Conservation (phyloP, 306 rosid species). For the Quillaja saponaria region DNA sequence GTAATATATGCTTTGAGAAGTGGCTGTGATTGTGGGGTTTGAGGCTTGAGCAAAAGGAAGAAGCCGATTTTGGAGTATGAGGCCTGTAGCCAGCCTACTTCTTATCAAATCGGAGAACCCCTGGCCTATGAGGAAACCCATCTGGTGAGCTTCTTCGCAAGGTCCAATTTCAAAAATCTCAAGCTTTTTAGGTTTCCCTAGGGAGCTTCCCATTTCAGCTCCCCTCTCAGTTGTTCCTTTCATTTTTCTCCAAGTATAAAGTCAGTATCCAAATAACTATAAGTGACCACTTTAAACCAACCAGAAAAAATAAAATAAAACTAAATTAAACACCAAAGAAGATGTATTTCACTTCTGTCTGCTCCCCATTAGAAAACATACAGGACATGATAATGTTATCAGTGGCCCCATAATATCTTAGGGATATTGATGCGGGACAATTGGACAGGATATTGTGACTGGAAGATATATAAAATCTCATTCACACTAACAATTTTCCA, state of each 20-base stretch:
- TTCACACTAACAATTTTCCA: conserved; percentile 51
- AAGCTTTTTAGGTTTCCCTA: conserved; percentile 29
- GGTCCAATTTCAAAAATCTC: conserved; percentile 57
- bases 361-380: conserved; percentile 43
- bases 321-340: neutral
- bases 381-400: conserved; percentile 32
- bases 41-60: conserved; percentile 61
- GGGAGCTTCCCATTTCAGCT: conserved; percentile 17
- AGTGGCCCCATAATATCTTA: conserved; percentile 29
- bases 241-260: no score
- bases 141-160: conserved; percentile 42
- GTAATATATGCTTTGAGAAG: conserved; percentile 54
- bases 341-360: conserved; percentile 25
- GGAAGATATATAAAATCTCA: conserved; percentile 29
- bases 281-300: no score
- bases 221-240: neutral
- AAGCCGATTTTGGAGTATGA: conserved; percentile 64
- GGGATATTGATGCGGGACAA: no score
- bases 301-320: no score
- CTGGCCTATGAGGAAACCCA: conserved; percentile 68
- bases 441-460: conserved; percentile 34
- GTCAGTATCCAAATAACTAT: no score
- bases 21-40: conserved; percentile 45
- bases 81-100: conserved; percentile 53
- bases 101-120: conserved; percentile 55